Conservation (phyloP, 2,329 filamentous ascomycete genomes). For the Metarhizium humberi region DNA sequence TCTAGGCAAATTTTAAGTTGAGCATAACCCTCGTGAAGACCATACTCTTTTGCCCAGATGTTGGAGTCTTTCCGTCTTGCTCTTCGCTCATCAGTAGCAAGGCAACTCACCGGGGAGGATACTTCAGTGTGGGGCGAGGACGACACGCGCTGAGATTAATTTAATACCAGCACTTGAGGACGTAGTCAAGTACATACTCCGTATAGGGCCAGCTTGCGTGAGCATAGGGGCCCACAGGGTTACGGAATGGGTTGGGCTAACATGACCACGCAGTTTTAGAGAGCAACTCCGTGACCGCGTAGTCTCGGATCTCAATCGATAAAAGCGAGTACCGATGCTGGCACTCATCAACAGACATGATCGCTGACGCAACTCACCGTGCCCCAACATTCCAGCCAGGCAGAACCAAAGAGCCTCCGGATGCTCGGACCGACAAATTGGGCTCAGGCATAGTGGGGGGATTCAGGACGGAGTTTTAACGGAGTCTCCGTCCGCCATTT, state of each 20-base stretch:
- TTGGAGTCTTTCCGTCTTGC: not conserved
- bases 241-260: too few relatives aligned
- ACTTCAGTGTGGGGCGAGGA: not conserved
- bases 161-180: too few relatives aligned
- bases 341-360: not conserved
- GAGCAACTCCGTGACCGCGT: too few relatives aligned
- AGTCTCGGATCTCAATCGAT: not conserved
- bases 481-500: too few relatives aligned
- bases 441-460: not conserved
- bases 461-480: not conserved
- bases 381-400: not conserved
- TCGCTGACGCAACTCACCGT: not conserved
- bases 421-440: not conserved
- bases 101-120: not conserved
- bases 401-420: not conserved
- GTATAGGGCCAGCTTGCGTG: too few relatives aligned
- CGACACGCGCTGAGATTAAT: not conserved
- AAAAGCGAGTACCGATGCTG: not conserved
- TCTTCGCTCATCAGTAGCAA: not conserved
- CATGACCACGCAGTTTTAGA: too few relatives aligned
- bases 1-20: too few relatives aligned
- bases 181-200: too few relatives aligned
- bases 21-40: not conserved
- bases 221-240: too few relatives aligned
- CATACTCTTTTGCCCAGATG: not conserved